Evolutionary conservation across 208 protist species (phyloP), one percentile per base, ranked within the genome.

Genomic region (Acanthamoeba comandoni): DNA sequence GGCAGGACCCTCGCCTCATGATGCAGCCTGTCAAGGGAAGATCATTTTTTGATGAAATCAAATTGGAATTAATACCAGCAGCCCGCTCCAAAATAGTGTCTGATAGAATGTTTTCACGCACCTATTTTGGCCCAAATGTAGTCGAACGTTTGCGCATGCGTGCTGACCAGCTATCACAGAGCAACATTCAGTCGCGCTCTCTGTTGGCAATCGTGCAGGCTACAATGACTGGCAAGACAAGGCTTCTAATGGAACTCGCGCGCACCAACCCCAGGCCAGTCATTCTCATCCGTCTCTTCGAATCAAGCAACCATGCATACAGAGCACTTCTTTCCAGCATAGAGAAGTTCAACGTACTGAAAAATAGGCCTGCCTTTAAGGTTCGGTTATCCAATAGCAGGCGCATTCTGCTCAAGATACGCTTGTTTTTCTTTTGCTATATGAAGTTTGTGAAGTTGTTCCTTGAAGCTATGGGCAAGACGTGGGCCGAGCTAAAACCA

Each of bases 391-490:
- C 15, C 55, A 15, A 62, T n/a, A 62, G n/a, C 55, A 62, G 55
- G n/a, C 55, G 55, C 15, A 62, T 62, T 15, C 15, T 62, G 55
- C 55, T 62, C 19, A 62, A 62, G 55, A 62, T 62, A 19, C 55
- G 55, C 15, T 19, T 62, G 17, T 62, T 62, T n/a, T 62, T 62
- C 55, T 62, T 62, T n/a, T 62, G 55, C 55, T 62, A 62, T n/a
- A 62, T 62, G 55, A 15, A n/a, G 15, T 62, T 62, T n/a, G n/a
- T n/a, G 17, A n/a, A 62, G 55, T 62, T 19, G 17, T 62, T 62
- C 55, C 55, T 62, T 62, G 17, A 62, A n/a, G 55, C 55, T 62
- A 62, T 62, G 55, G 55, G 55, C 17, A 62, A n/a, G 55, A n/a
- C n/a, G n/a, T n/a, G n/a, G n/a, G n/a, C n/a, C n/a, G n/a, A n/a